Base-by-base conservation (phyloP, 441 rosid species). In the Monsonia emarginata region DNA sequence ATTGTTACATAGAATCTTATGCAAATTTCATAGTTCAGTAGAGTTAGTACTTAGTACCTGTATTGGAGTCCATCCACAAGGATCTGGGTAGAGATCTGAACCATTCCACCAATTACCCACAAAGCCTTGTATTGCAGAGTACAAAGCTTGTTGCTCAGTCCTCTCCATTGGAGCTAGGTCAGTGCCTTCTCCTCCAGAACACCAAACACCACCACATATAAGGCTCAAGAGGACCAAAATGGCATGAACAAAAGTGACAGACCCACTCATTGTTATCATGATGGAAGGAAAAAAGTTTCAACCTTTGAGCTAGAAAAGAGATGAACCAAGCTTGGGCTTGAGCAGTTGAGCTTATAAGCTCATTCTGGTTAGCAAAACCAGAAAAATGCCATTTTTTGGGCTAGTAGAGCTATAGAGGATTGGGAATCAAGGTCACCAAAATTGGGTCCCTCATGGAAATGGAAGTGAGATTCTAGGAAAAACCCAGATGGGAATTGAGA, bases 41-140 rank as follows among this genome's bases (percentile, higher is more conserved):
- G n/a, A n/a, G n/a, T n/a, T n/a, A n/a, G n/a, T n/a, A n/a, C n/a
- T n/a, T n/a, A 8, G 62, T 67, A 87, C 98, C 95, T 90, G 95
- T n/a, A 93, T 86, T 2, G 97, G 97, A 79, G 95, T 90, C 97
- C 91, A 93, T 3, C 98, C 97, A 82, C 97, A 90, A 75, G 98
- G 98, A 69, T 93, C 96, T 16, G 97, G 98, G 69, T 83, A 90
- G 36, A 93, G 91, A 74, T 84, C 85, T 42, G 96, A 87, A 61
- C 90, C 95, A 80, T 90, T 87, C 98, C 95, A 93, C 79, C 87
- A 83, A 32, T 81, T 74, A 50, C 98, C 93, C 7, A 87, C 93
- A 72, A 93, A 88, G 36, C 98, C 98, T 77, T 85, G 86, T 61
- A 93, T 79, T 7, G 89, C 81, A 72, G 85, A 74, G 78, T 85